Conservation (phyloP, 495 filamentous ascomycete genomes). For the Trichoderma parareesei region DNA sequence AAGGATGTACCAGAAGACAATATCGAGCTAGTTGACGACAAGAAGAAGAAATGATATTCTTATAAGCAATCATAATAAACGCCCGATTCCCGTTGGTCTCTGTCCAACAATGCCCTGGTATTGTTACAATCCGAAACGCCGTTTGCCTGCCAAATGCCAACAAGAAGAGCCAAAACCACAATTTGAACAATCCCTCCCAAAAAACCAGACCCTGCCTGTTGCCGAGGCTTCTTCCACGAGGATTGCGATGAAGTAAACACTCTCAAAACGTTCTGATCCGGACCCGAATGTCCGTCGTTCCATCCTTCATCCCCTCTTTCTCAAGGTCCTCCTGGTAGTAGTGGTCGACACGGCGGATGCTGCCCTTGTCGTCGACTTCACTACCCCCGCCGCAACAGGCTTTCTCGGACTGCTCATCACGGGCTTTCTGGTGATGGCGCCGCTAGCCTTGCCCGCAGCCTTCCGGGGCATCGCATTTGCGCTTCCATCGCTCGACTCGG, state of each 20-base stretch:
- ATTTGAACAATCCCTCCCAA: background rate
- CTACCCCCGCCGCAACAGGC: conserved; percentile 26
- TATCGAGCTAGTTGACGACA: conserved; percentile 87
- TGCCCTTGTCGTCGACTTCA: conserved; percentile 30
- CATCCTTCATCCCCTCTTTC: conserved; percentile 36
- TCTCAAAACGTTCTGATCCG: background rate
- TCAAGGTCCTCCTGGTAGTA: conserved; percentile 36
- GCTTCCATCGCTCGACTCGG: conserved; percentile 43
- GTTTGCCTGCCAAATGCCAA: background rate
- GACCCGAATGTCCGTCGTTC: background rate
- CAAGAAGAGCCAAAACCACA: conserved; percentile 13
- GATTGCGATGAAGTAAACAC: background rate
- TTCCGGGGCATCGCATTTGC: conserved; percentile 38
- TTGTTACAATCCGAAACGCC: conserved; percentile 5
- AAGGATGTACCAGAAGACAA: conserved; percentile 84
- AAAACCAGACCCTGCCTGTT: background rate
- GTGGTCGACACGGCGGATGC: conserved; percentile 23
- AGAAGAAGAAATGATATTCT: conserved; percentile 69
- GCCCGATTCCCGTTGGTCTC: background rate
- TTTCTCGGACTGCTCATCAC: conserved; percentile 39
- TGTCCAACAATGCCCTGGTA: conserved; percentile 1
- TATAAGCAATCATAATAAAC: conserved; percentile 14
- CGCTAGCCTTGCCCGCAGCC: conserved; percentile 22
- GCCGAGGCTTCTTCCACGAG: background rate
- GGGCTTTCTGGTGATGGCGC: conserved; percentile 27